phyloP scores from a whole-genome alignment of 2,329 filamentous ascomycete species.

The Trichoderma sp. region DNA sequence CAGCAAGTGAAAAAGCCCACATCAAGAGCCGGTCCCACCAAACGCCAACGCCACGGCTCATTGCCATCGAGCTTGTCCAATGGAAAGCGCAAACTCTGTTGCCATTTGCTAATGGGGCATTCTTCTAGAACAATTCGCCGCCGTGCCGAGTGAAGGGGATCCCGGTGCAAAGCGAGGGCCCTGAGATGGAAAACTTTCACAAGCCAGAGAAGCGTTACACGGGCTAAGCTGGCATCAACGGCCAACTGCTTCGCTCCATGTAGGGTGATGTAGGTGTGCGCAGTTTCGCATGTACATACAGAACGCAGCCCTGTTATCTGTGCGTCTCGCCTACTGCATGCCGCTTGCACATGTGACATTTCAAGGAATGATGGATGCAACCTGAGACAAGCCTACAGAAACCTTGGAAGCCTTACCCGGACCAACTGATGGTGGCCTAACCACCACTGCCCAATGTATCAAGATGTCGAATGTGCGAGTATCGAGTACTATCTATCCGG shows the following conservation, averaged over 20 bases:
- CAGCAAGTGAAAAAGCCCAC: neutral
- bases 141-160: neutral
- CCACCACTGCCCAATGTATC: neutral
- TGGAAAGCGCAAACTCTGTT: neutral
- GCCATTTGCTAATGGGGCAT: constrained; percentile 11
- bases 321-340: neutral
- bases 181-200: neutral
- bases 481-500: neutral
- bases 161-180: neutral
- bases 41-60: constrained; percentile 7
- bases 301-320: neutral
- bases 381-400: neutral
- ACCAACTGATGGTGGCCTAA: neutral
- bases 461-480: neutral
- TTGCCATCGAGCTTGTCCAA: neutral
- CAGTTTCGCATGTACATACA: neutral
- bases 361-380: neutral
- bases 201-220: neutral
- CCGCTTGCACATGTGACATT: neutral
- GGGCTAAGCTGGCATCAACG: neutral
- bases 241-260: neutral
- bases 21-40: neutral
- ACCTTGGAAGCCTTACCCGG: neutral
- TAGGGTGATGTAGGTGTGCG: constrained; percentile 2
- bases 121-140: constrained; percentile 10